Base-by-base conservation (phyloP, 2,329 filamentous ascomycete species). In the Cercospora sesami region DNA sequence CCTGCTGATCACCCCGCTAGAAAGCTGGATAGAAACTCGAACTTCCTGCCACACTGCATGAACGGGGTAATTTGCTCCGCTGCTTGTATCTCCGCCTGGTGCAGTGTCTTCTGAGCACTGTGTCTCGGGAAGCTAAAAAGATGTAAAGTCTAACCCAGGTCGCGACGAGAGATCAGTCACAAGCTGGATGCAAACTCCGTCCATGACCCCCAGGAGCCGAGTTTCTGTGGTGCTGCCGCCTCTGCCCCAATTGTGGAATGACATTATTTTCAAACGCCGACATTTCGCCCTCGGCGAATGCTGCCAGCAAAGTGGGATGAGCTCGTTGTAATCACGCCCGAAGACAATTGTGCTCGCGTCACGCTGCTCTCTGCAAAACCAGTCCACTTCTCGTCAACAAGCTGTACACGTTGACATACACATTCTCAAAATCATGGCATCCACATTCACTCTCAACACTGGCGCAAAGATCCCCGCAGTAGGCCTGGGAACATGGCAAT, bases 401-500 rank as follows among this genome's bases (percentile, higher is more conserved):
- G 12, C 30, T 4, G 42, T 28, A 53, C 74, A 77, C 61, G 75
- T 75, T 67, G 68, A 30, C 69, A 74, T 59, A 74, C 36, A 26
- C 18, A 10, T 28, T 18, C 18, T 55, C 76, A 36, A 63, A 75
- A 58, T 33, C 67, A 74, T 64, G 76, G 75, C 62, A 60, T 74
- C 45, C 71, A 73, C 28, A 3, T 78, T 79, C 68, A 77, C 76
- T 9, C 73, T 80, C 67, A 79, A 80, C 74, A 79, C 77, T 55
- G 78, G 78, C 68, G 77, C 78, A 2, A 78, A 76, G 61, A 80
- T 80, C 62, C 79, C 79, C 2, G 76, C 78, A 18, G 73, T 80
- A 4, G 79, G 78, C 12, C 72, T 80, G 21, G 79, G 79, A 45
- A 81, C 79, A 26, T 80, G 79, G 79, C 78, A 80, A 66, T 77